These are phyloP conservation scores for Gossypium arboreum DNA, from an alignment of 345 rosid species.

Conservation along the genomic window DNA sequence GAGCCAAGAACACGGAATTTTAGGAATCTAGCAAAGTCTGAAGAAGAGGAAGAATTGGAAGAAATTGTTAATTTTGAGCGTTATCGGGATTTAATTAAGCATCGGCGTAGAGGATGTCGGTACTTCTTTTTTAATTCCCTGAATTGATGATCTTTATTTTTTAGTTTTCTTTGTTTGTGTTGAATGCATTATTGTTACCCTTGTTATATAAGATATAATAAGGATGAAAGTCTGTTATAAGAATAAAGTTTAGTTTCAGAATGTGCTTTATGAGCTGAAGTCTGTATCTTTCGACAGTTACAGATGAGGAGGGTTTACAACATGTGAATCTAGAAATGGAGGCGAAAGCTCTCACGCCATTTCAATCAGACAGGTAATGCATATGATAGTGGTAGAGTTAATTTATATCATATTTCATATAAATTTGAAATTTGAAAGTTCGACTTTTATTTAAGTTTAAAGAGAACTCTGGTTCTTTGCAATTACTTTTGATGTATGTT, in stretches of 20 bases:
- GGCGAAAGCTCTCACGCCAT: constrained; percentile 59
- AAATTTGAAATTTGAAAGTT: not conserved
- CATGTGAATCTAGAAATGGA: constrained; percentile 85
- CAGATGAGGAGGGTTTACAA: constrained; percentile 81
- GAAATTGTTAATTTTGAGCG: constrained; percentile 99
- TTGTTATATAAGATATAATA: not conserved
- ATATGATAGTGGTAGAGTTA: not conserved
- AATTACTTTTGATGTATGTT: not conserved
- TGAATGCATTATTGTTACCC: not conserved
- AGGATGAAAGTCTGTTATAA: not conserved
- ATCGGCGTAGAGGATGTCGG: constrained; percentile 99
- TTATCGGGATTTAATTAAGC: constrained; percentile 99
- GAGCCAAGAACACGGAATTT: constrained; percentile 55
- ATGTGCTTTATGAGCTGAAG: constrained; percentile 8
- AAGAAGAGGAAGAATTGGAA: constrained; percentile 92
- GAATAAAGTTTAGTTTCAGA: not conserved
- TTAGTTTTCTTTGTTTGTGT: constrained; percentile 13
- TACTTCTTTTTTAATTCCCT: constrained; percentile 51
- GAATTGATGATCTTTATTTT: constrained; percentile 18
- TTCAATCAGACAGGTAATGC: constrained; percentile 50
- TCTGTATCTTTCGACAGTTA: constrained; percentile 29
- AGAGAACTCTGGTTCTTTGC: not conserved
- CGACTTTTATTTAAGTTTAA: not conserved
- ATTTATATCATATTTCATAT: not conserved
- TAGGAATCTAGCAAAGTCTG: constrained; percentile 54